Conservation (phyloP, 148 eudicot genomes). For the Mesembryanthemum crystallinum region DNA sequence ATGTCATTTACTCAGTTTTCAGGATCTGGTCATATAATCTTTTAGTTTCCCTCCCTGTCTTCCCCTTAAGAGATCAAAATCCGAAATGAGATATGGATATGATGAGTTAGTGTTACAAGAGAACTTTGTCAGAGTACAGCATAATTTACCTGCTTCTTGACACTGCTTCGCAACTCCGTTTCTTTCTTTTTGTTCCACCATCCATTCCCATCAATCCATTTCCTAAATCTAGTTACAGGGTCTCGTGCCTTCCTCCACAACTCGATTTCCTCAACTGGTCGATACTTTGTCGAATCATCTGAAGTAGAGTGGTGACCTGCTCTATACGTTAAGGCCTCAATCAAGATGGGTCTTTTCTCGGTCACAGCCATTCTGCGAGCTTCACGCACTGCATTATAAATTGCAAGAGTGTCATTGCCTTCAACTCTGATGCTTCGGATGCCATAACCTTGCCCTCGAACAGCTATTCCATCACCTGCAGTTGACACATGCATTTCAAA, state of each 20-base stretch:
- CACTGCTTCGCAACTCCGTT: constrained; percentile 39
- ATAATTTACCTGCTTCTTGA: constrained; percentile 55
- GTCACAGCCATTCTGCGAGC: constrained; percentile 57
- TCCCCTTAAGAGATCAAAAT: no score
- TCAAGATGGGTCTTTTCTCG: constrained; percentile 54
- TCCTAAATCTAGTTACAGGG: constrained; percentile 63
- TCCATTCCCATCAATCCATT: constrained; percentile 63
- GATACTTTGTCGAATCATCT: constrained; percentile 84
- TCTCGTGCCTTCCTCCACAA: constrained; percentile 55
- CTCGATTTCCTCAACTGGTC: constrained; percentile 66
- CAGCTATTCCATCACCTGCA: constrained; percentile 72
- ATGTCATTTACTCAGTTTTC: no score
- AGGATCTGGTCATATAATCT: no score
- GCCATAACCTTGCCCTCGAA: constrained; percentile 72
- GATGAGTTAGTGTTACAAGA: no score
- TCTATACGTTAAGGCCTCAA: constrained; percentile 71
- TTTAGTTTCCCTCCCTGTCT: no score
- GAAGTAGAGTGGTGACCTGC: constrained; percentile 83
- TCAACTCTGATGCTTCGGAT: constrained; percentile 61
- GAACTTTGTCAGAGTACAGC: background rate
- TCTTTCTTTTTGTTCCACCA: constrained; percentile 70
- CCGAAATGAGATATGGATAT: no score
- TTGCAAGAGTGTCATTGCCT: constrained; percentile 71
- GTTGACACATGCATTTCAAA: background rate
- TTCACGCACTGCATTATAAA: constrained; percentile 44